Base-by-base conservation (phyloP, 495 filamentous ascomycete species). In the Neurospora sp. region DNA sequence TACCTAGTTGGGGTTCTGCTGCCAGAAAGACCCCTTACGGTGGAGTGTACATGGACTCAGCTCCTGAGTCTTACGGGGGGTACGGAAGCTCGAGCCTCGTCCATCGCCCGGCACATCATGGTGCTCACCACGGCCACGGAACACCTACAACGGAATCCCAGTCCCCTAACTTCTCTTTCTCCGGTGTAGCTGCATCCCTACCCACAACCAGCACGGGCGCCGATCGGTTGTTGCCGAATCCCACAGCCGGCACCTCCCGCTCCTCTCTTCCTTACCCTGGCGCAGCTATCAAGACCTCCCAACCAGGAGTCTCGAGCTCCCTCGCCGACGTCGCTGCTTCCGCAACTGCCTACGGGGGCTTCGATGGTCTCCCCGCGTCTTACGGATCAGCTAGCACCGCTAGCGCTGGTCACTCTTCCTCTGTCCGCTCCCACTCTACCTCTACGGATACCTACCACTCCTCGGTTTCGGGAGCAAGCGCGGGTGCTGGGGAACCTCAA, bases 151-250 rank as follows among this genome's bases (percentile, higher is more conserved):
- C 75, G 14, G 76, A 23, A 27, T 77, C 78, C 48, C 81, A 84
- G 14, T 73, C 78, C 20, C 72, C 79, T 6, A 79, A 76, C 39
- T 82, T 84, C 41, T 84, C 83, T 18, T 77, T 84, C 18, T 81
- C 82, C 0, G 76, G 78, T n/a, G 81, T 82, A 31, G 81, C 83
- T 12, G 82, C 84, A 0, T 83, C 84, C 0, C 76, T 83, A 1
- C 82, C 81, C 0, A 41, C 80, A 8, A 79, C 75, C 23, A 72
- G 81, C 6, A 66, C 54, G 0, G 74, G 59, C 38, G 66, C 79
- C 1, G 84, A 85, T 70, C 82, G 85, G 5, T 72, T 84, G 31
- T 80, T 85, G 11, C 83, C 84, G 18, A 76, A 73, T 77, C 85
- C 73, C 39, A 66, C 54, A 66, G 77, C 77, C 54, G 77, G 31